These are phyloP conservation scores for Psilocybe tampanensis DNA, from an alignment of 768 basidiomycete species.

Conservation along the genomic window DNA sequence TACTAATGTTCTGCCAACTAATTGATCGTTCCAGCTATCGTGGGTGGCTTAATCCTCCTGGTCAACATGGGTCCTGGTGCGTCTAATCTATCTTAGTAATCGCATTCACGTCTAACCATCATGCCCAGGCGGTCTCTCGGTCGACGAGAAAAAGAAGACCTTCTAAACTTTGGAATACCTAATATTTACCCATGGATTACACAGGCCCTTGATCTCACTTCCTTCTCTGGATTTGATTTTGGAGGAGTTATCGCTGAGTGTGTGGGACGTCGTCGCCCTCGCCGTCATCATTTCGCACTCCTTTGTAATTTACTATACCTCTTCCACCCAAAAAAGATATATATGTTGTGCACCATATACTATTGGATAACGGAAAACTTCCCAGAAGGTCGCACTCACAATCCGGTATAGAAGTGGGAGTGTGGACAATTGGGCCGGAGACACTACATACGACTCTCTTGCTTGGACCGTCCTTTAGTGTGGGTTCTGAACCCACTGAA, in stretches of 20 bases:
- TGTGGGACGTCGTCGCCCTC: constrained; percentile 1
- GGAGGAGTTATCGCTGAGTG: constrained; percentile 9
- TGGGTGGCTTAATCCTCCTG: constrained; percentile 94
- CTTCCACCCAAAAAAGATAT: constrained; percentile 18
- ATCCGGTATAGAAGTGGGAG: neutral
- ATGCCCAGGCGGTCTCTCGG: constrained; percentile 80
- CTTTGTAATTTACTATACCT: constrained; percentile 15
- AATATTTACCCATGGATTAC: constrained; percentile 14
- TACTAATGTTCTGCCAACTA: neutral
- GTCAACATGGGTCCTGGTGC: constrained; percentile 97
- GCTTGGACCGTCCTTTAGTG: too few relatives aligned
- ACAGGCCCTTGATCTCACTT: constrained; percentile 12
- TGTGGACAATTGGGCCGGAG: neutral
- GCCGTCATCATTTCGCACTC: constrained; percentile 7
- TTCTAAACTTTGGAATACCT: constrained; percentile 43
- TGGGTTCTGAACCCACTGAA: too few relatives aligned
- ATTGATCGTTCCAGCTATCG: constrained; percentile 60
- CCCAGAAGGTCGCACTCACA: neutral
- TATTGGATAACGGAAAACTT: neutral
- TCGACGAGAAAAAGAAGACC: constrained; percentile 99
- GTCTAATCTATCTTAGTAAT: constrained; percentile 20
- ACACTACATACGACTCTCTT: too few relatives aligned
- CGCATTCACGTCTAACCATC: constrained; percentile 9
- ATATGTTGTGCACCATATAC: neutral
- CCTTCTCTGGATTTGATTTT: constrained; percentile 10